Conservation (phyloP, 2,329 filamentous ascomycete species). For the Diaporthe longicolla region DNA sequence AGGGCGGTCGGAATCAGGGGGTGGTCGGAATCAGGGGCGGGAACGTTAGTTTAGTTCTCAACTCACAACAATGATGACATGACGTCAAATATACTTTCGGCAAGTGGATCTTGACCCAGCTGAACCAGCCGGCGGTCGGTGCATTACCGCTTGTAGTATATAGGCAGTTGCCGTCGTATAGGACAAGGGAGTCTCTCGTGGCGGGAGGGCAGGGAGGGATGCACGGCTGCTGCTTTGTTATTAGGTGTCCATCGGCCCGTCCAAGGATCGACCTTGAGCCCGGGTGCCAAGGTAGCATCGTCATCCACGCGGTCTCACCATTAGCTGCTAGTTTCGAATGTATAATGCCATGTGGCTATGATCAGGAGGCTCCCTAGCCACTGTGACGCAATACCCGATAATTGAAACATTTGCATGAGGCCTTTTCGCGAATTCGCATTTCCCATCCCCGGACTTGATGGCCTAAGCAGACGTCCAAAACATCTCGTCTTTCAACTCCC, state of each 20-base stretch:
- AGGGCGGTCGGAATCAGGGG: too few relatives aligned
- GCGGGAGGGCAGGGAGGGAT: not conserved
- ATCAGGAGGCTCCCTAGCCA: not conserved
- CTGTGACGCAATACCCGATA: not conserved
- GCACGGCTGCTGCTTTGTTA: not conserved
- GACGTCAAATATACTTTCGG: constrained; percentile 30
- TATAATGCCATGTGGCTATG: constrained; percentile 22
- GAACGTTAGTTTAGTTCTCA: not conserved
- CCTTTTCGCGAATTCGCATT: not conserved
- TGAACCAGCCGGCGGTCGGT: not conserved
- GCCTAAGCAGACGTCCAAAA: not conserved
- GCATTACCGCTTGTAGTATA: not conserved
- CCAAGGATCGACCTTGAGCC: not conserved
- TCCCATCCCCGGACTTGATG: not conserved
- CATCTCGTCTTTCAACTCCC: not conserved
- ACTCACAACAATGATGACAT: not conserved
- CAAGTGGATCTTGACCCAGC: not conserved
- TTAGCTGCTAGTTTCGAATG: constrained; percentile 14
- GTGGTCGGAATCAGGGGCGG: too few relatives aligned
- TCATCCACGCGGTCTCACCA: constrained; percentile 19
- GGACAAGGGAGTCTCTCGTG: constrained; percentile 16
- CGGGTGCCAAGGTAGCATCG: constrained; percentile 19
- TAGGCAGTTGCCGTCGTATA: constrained; percentile 1
- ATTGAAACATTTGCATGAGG: not conserved
- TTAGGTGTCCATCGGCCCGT: too few relatives aligned